Evolutionary conservation across 2,329 filamentous ascomycete genomes (phyloP).

Genomic region (Talaromyces piceae): DNA sequence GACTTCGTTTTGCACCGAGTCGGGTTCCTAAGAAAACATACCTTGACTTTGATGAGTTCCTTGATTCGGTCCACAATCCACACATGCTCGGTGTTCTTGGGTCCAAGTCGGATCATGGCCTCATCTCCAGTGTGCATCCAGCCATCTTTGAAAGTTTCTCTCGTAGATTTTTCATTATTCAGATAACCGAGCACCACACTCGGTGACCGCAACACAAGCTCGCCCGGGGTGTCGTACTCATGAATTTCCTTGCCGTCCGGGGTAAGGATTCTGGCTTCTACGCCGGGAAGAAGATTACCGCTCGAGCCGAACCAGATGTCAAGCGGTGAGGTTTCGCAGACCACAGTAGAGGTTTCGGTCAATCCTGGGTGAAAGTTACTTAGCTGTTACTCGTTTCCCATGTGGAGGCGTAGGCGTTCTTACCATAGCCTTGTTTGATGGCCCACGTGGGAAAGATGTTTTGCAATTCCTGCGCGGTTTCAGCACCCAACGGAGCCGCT

Average conservation of each 20-base stretch:
- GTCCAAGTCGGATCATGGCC: conserved; percentile 58
- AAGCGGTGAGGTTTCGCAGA: conserved; percentile 47
- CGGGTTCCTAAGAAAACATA: conserved; percentile 22
- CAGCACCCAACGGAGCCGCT: conserved; percentile 68
- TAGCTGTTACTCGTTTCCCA: not conserved
- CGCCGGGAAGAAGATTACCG: conserved; percentile 60
- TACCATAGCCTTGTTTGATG: conserved; percentile 66
- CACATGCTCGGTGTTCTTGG: conserved; percentile 67
- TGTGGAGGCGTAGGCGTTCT: conserved; percentile 7
- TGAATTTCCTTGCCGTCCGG: conserved; percentile 64
- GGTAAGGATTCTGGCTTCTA: conserved; percentile 59
- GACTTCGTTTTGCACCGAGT: not conserved
- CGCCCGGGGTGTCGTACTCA: conserved; percentile 65
- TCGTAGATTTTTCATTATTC: conserved; percentile 75
- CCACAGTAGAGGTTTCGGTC: conserved; percentile 69
- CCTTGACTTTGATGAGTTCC: conserved; percentile 72
- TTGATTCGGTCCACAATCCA: conserved; percentile 79
- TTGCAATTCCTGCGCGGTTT: conserved; percentile 59
- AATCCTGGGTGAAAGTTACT: conserved; percentile 54
- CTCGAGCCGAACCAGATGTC: conserved; percentile 67
- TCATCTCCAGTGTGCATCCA: conserved; percentile 86
- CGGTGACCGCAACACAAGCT: conserved; percentile 71
- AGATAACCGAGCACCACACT: conserved; percentile 75
- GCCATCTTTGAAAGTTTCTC: conserved; percentile 70
- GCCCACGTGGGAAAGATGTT: conserved; percentile 57